Evolutionary conservation across 2,329 filamentous ascomycete species (phyloP).

Genomic region (Lizonia empirigonia): DNA sequence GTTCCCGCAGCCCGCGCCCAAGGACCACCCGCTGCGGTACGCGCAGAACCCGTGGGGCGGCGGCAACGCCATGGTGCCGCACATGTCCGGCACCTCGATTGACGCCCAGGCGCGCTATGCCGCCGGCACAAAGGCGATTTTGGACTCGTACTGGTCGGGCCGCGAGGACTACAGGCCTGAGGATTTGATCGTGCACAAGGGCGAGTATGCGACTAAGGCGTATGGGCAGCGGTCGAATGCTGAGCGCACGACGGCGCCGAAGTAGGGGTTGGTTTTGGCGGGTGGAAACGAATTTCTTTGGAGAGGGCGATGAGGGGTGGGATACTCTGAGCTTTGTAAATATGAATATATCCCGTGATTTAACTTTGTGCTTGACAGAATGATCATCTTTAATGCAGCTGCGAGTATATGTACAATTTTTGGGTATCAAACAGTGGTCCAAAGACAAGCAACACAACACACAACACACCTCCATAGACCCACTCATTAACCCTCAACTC

Average conservation of each 20-base stretch:
- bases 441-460: neutral
- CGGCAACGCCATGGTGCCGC: constrained; percentile 97
- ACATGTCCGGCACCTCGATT: constrained; percentile 99
- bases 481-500: no score
- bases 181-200: constrained; percentile 87
- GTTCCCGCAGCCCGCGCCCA: constrained; percentile 96
- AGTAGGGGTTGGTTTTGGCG: constrained; percentile 22
- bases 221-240: constrained; percentile 74
- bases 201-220: constrained; percentile 93
- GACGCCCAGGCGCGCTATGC: constrained; percentile 88
- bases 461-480: no score
- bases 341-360: constrained; percentile 33
- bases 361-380: no score
- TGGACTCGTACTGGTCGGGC: constrained; percentile 88
- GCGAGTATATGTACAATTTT: no score
- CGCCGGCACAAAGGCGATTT: constrained; percentile 83
- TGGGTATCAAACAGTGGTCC: neutral
- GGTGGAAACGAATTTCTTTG: constrained; percentile 28
- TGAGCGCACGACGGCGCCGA: constrained; percentile 19
- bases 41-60: constrained; percentile 95
- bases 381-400: no score
- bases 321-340: constrained; percentile 28
- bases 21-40: constrained; percentile 89
- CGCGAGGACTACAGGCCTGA: constrained; percentile 85
- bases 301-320: constrained; percentile 13